Conservation (phyloP, 352 stramenopile species). For the Phytopythium boreale region DNA sequence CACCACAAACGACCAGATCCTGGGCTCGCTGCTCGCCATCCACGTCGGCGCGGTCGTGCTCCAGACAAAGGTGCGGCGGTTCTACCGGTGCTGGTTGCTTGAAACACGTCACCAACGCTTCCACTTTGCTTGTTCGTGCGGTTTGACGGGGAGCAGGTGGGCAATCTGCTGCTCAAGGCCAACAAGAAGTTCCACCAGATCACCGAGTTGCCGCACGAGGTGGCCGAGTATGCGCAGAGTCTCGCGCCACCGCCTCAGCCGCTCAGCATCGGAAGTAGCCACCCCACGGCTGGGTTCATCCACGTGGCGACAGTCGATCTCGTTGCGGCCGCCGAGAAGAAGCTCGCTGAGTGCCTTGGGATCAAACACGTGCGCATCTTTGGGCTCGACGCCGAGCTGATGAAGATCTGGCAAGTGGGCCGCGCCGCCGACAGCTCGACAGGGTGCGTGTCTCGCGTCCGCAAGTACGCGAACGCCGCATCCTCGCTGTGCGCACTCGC, state of each 20-base stretch:
- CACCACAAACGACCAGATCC: slow-evolving; percentile 70
- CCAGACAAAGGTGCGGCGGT: slow-evolving; percentile 29
- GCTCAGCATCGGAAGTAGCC: neutral
- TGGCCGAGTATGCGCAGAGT: slow-evolving; percentile 28
- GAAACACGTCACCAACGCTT: neutral
- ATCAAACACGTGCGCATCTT: slow-evolving; percentile 70
- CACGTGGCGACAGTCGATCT: slow-evolving; percentile 28
- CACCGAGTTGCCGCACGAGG: slow-evolving; percentile 36
- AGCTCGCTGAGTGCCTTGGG: slow-evolving; percentile 53
- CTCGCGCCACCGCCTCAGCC: neutral
- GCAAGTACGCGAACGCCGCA: slow-evolving; percentile 56
- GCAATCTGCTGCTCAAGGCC: slow-evolving; percentile 48
- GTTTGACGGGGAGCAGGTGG: slow-evolving; percentile 13
- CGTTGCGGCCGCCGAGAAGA: slow-evolving; percentile 46
- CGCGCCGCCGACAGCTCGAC: slow-evolving; percentile 6
- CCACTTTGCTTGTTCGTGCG: neutral
- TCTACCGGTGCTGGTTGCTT: neutral
- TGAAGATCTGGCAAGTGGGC: slow-evolving; percentile 51
- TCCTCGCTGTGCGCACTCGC: slow-evolving; percentile 57
- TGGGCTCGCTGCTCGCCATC: slow-evolving; percentile 50
- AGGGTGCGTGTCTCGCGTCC: slow-evolving; percentile 24
- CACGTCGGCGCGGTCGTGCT: slow-evolving; percentile 58
- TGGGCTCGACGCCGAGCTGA: slow-evolving; percentile 43
- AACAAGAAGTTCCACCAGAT: slow-evolving; percentile 61
- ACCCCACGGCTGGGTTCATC: neutral